phyloP scores from a whole-genome alignment of 73 alveolate genomes.

The Symbiodinium natans region DNA sequence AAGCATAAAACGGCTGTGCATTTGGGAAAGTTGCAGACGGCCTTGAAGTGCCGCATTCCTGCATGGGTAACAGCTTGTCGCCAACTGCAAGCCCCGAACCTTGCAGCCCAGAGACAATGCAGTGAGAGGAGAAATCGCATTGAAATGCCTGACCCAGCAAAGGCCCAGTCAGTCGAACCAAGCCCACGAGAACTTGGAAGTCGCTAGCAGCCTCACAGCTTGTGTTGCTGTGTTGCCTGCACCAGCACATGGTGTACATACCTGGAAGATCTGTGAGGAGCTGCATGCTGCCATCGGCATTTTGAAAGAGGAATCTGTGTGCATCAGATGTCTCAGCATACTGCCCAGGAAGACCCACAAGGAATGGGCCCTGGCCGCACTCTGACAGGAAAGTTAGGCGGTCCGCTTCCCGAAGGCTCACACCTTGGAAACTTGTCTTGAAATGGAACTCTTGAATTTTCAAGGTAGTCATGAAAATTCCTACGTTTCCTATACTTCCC shows the following conservation, averaged over 20 bases:
- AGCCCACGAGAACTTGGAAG: neutral
- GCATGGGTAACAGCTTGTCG: neutral
- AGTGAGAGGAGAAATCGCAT: neutral
- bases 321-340: no score
- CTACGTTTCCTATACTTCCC: no score
- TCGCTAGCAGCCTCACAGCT: neutral
- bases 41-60: no score
- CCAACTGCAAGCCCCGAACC: neutral
- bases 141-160: no score
- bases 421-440: neutral
- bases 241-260: neutral
- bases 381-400: neutral
- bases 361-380: neutral
- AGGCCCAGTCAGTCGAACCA: neutral
- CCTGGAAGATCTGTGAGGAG: neutral
- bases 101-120: neutral
- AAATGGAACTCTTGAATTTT: no score
- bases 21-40: no score
- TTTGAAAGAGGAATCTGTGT: no score
- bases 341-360: neutral
- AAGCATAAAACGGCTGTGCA: neutral
- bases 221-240: neutral
- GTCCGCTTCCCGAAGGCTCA: neutral
- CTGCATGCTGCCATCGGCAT: no score
- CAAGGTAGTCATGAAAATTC: no score